Evolutionary conservation across 805 yeast species (phyloP).

Genomic region (Kurtzmaniella cleridarum): DNA sequence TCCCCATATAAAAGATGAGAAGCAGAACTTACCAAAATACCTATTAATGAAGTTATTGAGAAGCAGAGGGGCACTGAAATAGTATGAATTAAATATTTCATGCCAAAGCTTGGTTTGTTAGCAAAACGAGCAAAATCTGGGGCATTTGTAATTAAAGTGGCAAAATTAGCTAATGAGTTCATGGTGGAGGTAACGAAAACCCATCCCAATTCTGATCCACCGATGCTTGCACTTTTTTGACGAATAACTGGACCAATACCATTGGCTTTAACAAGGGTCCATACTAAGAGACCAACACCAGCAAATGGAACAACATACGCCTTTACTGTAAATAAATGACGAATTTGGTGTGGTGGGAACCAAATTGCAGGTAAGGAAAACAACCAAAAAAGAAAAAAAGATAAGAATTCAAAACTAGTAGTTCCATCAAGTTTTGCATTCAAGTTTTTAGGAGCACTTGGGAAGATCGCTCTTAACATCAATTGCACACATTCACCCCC

Average conservation of each 20-base stretch:
- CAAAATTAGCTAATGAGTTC: conserved; percentile 82
- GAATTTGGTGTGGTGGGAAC: conserved; percentile 74
- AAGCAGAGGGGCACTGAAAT: conserved; percentile 72
- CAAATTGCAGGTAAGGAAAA: conserved; percentile 74
- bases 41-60: conserved; percentile 77
- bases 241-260: conserved; percentile 73
- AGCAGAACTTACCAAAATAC: conserved; percentile 80
- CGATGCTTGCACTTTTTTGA: conserved; percentile 42
- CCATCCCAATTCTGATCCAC: conserved; percentile 71
- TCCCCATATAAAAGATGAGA: conserved; percentile 61
- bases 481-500: conserved; percentile 79
- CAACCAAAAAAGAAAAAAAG: conserved; percentile 80
- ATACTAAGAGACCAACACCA: conserved; percentile 74
- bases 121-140: conserved; percentile 90
- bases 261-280: conserved; percentile 77
- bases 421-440: conserved; percentile 63
- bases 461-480: conserved; percentile 71
- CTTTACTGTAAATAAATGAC: conserved; percentile 80
- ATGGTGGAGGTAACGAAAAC: conserved; percentile 71
- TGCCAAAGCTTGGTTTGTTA: conserved; percentile 33
- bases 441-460: conserved; percentile 45
- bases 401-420: conserved; percentile 66
- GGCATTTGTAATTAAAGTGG: conserved; percentile 81
- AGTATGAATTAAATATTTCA: conserved; percentile 41
- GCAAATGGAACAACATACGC: conserved; percentile 77